Evolutionary conservation across 73 alveolate genomes (phyloP).

Genomic region (Paramecium tetraurelia): DNA sequence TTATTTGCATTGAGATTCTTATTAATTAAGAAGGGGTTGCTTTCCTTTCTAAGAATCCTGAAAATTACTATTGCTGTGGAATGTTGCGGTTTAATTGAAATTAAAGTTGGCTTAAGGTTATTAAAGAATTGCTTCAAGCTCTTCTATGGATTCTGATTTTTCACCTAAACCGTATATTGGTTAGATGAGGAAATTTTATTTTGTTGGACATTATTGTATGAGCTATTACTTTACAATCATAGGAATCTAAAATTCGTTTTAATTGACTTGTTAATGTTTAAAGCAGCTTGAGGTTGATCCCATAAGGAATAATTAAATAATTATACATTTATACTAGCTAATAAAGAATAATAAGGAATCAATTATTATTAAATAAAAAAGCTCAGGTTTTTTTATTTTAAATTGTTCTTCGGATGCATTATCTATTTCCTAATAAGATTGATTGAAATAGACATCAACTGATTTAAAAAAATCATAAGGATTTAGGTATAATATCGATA

Average conservation of each 20-base stretch:
- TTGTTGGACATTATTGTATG: neutral
- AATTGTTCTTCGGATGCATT: slow-evolving; percentile 19
- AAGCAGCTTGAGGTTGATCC: neutral
- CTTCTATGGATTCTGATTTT: neutral
- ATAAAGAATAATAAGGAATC: neutral
- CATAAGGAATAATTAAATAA: neutral
- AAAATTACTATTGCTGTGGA: neutral
- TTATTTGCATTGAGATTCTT: neutral
- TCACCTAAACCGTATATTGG: neutral
- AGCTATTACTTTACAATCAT: neutral
- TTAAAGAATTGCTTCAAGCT: neutral
- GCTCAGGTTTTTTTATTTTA: neutral
- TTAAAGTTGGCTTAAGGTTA: neutral
- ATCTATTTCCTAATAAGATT: slow-evolving; percentile 47
- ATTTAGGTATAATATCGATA: slow-evolving; percentile 14
- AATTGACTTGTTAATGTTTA: neutral
- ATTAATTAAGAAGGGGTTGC: neutral
- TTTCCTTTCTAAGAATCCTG: neutral
- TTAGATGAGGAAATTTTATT: neutral
- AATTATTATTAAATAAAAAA: neutral
- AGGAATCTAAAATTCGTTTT: neutral
- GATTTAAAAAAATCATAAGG: slow-evolving; percentile 47
- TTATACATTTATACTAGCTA: neutral
- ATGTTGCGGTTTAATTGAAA: neutral
- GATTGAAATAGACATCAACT: slow-evolving; percentile 46